Percentiles rank a stretch among this genome's conserved stretches.
phyloP scores from a whole-genome alignment of 2,329 filamentous ascomycete species.

The Boeremia exigua region DNA sequence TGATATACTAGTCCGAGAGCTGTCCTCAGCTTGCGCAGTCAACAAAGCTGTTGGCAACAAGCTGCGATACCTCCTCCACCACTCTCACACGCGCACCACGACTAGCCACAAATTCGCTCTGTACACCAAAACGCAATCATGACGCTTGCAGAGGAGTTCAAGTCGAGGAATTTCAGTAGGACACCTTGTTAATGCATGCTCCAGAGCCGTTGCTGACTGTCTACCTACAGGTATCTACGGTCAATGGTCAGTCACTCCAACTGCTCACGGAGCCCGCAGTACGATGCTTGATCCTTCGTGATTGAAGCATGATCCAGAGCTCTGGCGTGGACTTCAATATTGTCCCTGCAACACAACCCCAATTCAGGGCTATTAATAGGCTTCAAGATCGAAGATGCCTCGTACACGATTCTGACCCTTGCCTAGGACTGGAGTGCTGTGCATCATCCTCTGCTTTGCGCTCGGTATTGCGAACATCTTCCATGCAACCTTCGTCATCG shows the following conservation, averaged over 20 bases:
- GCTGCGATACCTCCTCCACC: conserved; percentile 3
- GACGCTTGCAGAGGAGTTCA: conserved; percentile 68
- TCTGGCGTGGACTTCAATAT: background rate
- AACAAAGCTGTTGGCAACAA: conserved; percentile 25
- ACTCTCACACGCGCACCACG: conserved; percentile 14
- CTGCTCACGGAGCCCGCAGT: background rate
- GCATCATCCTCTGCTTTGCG: conserved; percentile 70
- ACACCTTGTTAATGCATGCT: conserved; percentile 8
- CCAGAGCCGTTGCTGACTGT: conserved; percentile 40
- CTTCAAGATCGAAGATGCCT: background rate
- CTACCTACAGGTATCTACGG: conserved; percentile 66
- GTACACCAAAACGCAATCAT: conserved; percentile 45
- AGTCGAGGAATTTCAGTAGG: conserved; percentile 71
- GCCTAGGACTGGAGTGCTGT: conserved; percentile 62
- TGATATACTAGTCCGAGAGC: conserved; percentile 29
- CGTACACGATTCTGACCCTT: conserved; percentile 20
- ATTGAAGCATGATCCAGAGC: background rate
- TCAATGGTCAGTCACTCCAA: conserved; percentile 63
- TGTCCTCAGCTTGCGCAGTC: conserved; percentile 33
- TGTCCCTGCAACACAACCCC: background rate
- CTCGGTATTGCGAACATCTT: conserved; percentile 74
- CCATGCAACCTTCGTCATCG: conserved; percentile 61
- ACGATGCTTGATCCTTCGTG: background rate
- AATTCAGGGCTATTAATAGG: background rate
- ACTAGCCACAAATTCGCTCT: conserved; percentile 1